phyloP scores from a whole-genome alignment of 2,329 filamentous ascomycete species.

The Xylaria sp. region DNA sequence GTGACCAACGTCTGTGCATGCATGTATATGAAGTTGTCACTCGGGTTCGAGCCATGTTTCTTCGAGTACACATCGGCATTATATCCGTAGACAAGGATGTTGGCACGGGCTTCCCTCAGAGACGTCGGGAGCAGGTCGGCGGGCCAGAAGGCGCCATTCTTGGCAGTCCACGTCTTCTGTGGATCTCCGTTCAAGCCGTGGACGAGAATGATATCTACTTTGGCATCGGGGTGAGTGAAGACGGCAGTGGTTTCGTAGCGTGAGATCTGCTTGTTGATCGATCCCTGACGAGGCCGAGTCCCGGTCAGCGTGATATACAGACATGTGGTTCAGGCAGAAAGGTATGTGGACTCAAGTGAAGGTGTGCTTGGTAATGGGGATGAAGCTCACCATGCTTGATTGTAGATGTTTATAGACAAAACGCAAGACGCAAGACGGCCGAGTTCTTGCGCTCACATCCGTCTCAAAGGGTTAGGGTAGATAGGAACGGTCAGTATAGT shows the following conservation, averaged over 20 bases:
- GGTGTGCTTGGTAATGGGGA: slow-evolving; percentile 3
- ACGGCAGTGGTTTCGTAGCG: slow-evolving; percentile 70
- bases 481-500: slow-evolving; percentile 11
- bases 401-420: slow-evolving; percentile 31
- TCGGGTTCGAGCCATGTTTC: slow-evolving; percentile 63
- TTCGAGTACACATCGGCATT: slow-evolving; percentile 72
- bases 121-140: slow-evolving; percentile 72
- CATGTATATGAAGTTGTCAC: slow-evolving; percentile 74
- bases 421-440: slow-evolving; percentile 34
- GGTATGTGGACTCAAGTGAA: slow-evolving; percentile 15
- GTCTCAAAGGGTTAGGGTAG: slow-evolving; percentile 15
- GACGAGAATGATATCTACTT: slow-evolving; percentile 74
- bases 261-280: slow-evolving; percentile 61
- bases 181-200: slow-evolving; percentile 77
- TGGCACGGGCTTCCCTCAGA: slow-evolving; percentile 66
- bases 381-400: slow-evolving; percentile 41
- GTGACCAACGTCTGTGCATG: slow-evolving; percentile 77
- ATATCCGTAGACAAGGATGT: slow-evolving; percentile 78
- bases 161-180: slow-evolving; percentile 69
- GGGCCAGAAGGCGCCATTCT: slow-evolving; percentile 74
- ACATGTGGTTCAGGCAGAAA: slow-evolving; percentile 3
- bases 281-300: slow-evolving; percentile 53
- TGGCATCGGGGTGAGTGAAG: slow-evolving; percentile 68
- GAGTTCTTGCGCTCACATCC: slow-evolving; percentile 27
- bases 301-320: slow-evolving; percentile 38